phyloP scores from a whole-genome alignment of 2,329 filamentous ascomycete species.

The Curvularia sp. region DNA sequence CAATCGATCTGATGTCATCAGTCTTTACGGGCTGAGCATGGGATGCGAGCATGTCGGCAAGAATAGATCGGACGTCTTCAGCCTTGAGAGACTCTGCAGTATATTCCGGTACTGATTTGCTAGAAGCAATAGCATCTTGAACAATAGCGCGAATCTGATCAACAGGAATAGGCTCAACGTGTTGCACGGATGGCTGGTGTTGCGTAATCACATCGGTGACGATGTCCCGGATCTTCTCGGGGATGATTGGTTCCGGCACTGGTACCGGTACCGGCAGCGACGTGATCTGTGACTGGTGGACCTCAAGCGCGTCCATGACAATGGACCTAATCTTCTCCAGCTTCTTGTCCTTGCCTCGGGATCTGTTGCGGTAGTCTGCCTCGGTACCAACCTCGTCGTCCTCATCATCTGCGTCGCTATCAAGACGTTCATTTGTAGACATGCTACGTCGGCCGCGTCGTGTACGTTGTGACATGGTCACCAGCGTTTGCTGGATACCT shows the following conservation, averaged over 20 bases:
- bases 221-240: constrained; percentile 75
- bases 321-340: constrained; percentile 75
- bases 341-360: constrained; percentile 78
- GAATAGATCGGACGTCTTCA: constrained; percentile 40
- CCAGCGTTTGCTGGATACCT: constrained; percentile 75
- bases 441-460: constrained; percentile 68
- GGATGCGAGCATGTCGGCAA: constrained; percentile 33
- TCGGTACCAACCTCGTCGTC: constrained; percentile 71
- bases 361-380: constrained; percentile 70
- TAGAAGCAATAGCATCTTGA: constrained; percentile 68
- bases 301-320: constrained; percentile 68
- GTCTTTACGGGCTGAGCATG: constrained; percentile 29
- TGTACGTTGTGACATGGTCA: constrained; percentile 61
- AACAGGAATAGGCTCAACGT: constrained; percentile 31
- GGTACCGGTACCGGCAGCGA: constrained; percentile 38
- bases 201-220: constrained; percentile 68
- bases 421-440: constrained; percentile 69
- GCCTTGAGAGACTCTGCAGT: constrained; percentile 33
- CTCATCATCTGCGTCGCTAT: constrained; percentile 95
- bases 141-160: constrained; percentile 73
- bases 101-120: constrained; percentile 40
- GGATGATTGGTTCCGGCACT: constrained; percentile 40
- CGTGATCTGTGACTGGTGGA: constrained; percentile 51
- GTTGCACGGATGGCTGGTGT: constrained; percentile 45
- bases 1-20: constrained; percentile 37